phyloP scores from a whole-genome alignment of 2,329 filamentous ascomycete genomes.

The Sclerotinia sclerotiorum region DNA sequence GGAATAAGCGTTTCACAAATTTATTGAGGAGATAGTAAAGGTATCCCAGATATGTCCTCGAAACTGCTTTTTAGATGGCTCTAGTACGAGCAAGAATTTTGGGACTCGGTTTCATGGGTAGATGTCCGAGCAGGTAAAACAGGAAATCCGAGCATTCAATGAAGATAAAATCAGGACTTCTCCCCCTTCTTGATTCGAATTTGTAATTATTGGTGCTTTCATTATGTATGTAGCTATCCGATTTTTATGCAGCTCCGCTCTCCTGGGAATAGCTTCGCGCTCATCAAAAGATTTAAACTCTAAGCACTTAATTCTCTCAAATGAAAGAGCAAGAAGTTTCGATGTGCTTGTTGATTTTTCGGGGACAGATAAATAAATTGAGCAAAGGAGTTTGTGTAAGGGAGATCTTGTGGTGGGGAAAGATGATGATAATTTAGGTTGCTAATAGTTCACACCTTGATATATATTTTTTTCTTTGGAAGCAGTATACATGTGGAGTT shows the following conservation, averaged over 20 bases:
- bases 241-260: neutral
- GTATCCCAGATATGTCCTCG: neutral
- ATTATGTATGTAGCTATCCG: neutral
- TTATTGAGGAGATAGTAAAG: neutral
- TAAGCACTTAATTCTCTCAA: neutral
- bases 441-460: neutral
- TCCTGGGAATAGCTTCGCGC: neutral
- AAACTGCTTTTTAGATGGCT: neutral
- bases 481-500: too few relatives aligned
- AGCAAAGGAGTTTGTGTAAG: neutral
- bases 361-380: neutral
- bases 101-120: neutral
- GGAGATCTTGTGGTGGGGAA: neutral
- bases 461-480: neutral
- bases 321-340: neutral
- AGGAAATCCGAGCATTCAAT: rapidly evolving
- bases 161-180: too few relatives aligned
- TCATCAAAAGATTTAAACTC: neutral
- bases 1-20: rapidly evolving
- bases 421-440: neutral
- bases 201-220: too few relatives aligned
- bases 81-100: neutral
- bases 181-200: too few relatives aligned
- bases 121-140: neutral
- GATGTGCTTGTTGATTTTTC: neutral